These are phyloP conservation scores for Vickermania spadyakhi DNA, from an alignment of 208 protist genomes.

Conservation along the genomic window DNA sequence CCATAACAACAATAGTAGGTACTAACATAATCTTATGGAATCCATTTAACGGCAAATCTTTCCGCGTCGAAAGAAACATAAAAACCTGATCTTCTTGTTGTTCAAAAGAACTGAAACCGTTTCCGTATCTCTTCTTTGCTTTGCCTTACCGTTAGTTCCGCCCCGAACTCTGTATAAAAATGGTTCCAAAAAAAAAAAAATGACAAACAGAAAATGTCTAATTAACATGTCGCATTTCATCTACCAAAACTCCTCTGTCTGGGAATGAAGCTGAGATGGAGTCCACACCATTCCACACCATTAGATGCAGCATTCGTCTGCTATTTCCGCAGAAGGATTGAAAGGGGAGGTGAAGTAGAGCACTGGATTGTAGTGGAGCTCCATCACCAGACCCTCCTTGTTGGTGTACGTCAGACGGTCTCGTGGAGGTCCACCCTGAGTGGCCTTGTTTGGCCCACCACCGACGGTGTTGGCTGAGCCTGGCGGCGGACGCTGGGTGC, in stretches of 20 bases:
- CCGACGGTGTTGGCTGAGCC: constrained; percentile 5
- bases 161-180: not conserved
- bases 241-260: not conserved
- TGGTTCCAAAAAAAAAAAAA: too few relatives aligned
- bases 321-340: constrained; percentile 6
- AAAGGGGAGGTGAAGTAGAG: constrained; percentile 26
- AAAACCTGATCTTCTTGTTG: too few relatives aligned
- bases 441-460: constrained; percentile 1
- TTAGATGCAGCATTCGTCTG: constrained; percentile 3
- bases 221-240: not conserved
- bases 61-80: too few relatives aligned
- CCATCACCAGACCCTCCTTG: constrained; percentile 10
- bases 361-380: constrained; percentile 31
- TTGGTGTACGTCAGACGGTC: constrained; percentile 12
- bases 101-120: too few relatives aligned
- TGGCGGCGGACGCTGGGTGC: constrained; percentile 6
- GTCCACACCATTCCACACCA: too few relatives aligned
- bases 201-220: too few relatives aligned
- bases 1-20: too few relatives aligned
- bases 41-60: too few relatives aligned
- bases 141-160: too few relatives aligned
- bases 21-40: too few relatives aligned
- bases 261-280: not conserved
- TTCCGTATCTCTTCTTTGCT: too few relatives aligned
- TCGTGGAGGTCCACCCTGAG: not conserved